Percentiles rank a stretch among this genome's conserved stretches.
phyloP scores from a whole-genome alignment of 2,329 filamentous ascomycete genomes.

The Aspergillus flavus region DNA sequence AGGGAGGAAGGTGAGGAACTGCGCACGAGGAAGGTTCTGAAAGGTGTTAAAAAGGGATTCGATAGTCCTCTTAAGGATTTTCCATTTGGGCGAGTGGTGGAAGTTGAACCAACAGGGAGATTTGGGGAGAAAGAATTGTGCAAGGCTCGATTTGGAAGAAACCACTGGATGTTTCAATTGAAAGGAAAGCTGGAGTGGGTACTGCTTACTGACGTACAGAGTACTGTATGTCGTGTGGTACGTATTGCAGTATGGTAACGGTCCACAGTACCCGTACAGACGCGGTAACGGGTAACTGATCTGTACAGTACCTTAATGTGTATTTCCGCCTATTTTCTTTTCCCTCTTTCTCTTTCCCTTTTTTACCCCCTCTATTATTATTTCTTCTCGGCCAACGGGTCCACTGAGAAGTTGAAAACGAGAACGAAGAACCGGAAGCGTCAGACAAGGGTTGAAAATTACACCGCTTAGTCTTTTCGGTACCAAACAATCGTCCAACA shows the following conservation, averaged over 20 bases:
- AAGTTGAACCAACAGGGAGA: slow-evolving; percentile 6
- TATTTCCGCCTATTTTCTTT: neutral
- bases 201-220: slow-evolving; percentile 19
- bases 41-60: slow-evolving; percentile 4
- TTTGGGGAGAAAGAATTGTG: slow-evolving; percentile 24
- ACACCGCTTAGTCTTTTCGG: slow-evolving; percentile 5
- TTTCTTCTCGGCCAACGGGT: neutral
- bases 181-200: slow-evolving; percentile 27
- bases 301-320: neutral
- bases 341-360: neutral
- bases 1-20: slow-evolving; percentile 4
- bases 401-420: neutral
- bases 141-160: slow-evolving; percentile 29
- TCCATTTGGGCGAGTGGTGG: slow-evolving; percentile 6
- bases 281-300: neutral
- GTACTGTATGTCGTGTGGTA: slow-evolving; percentile 9
- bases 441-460: slow-evolving; percentile 14
- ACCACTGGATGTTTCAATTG: slow-evolving; percentile 29
- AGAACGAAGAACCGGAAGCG: neutral
- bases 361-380: neutral
- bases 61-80: slow-evolving; percentile 8
- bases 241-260: slow-evolving; percentile 15
- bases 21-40: neutral
- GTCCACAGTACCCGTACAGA: slow-evolving; percentile 12
- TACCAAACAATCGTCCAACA: slow-evolving; percentile 10